Evolutionary conservation across 257 asterid species (phyloP), one percentile per base, ranked within the genome.

Genomic region (Eustoma russellianum): DNA sequence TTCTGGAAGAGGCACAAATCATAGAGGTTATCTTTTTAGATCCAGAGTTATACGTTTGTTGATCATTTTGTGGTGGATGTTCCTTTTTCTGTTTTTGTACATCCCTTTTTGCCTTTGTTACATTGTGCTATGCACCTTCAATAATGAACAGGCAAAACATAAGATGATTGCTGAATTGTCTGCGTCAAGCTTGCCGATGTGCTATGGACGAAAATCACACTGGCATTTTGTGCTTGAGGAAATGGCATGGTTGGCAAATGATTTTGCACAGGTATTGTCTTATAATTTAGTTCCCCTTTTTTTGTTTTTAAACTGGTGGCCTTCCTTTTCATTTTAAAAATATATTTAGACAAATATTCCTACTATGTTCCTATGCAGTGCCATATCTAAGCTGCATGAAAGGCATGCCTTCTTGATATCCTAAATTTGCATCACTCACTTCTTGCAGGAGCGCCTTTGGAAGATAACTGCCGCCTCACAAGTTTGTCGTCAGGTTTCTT

Each of bases 181-280:
- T 48, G 48, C 59, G 69, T 64, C 62, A 55, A 77, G 70, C 55
- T 65, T 70, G 53, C 79, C 85, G 2, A 9, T 11, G 34, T 67
- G 74, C 70, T 54, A 64, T 68, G 65, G 56, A 33, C 74, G 53
- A 34, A 88, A 78, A 59, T 77, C 93, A 78, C 97, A 73, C 12
- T 92, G 99, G 99, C 87, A 75, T 73, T 88, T 66, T 78, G 93
- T 92, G 57, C 83, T 92, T 57, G 99, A 92, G 75, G 99, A 92
- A 77, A 85, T 92, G 94, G 71, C 90, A 52, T 92, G 99, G 99
- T 48, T 92, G 70, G 97, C 99, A 48, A 88, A 92, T 79, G 99
- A 92, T 83, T 88, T 92, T 81, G 85, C 93, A 19, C 99, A 92
- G 97, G 99, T 92, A 40, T 61, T 70, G 45, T 52, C 50, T 67